Evolutionary conservation across 192 early-diverging fungal species (phyloP).

Genomic region (Kickxella alabastrina): DNA sequence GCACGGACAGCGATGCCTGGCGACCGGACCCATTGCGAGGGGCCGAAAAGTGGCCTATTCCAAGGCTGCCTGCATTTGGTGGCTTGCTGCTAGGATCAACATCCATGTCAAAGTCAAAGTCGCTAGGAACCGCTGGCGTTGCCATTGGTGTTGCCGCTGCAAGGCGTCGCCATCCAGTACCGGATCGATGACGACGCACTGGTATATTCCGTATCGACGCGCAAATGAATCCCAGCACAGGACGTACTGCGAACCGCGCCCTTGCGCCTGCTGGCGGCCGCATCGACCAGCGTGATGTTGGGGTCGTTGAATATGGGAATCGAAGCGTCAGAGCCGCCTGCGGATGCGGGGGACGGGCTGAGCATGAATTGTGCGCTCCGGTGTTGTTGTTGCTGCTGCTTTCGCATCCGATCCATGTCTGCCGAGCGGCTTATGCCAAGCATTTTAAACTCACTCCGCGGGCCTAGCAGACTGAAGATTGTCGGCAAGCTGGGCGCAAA

Average conservation of each 20-base stretch:
- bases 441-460: slow-evolving; percentile 45
- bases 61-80: not conserved
- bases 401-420: slow-evolving; percentile 15
- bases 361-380: slow-evolving; percentile 11
- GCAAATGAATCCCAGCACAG: slow-evolving; percentile 42
- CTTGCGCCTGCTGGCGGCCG: slow-evolving; percentile 7
- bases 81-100: not conserved
- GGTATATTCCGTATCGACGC: slow-evolving; percentile 26
- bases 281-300: slow-evolving; percentile 14
- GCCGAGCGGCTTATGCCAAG: slow-evolving; percentile 24
- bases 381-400: not conserved
- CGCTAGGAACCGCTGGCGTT: not conserved
- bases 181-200: slow-evolving; percentile 15
- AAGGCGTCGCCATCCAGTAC: slow-evolving; percentile 1
- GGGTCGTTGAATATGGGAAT: slow-evolving; percentile 39
- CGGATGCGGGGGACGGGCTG: slow-evolving; percentile 24
- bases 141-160: not conserved
- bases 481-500: slow-evolving; percentile 22
- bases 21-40: slow-evolving; percentile 24
- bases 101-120: slow-evolving; percentile 1
- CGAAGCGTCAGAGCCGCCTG: not conserved
- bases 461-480: slow-evolving; percentile 40
- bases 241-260: slow-evolving; percentile 28
- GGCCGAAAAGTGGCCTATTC: slow-evolving; percentile 10
- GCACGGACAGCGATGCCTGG: slow-evolving; percentile 43